These are phyloP conservation scores for Yarrowia sp. DNA, from an alignment of 805 yeast genomes.

Conservation along the genomic window DNA sequence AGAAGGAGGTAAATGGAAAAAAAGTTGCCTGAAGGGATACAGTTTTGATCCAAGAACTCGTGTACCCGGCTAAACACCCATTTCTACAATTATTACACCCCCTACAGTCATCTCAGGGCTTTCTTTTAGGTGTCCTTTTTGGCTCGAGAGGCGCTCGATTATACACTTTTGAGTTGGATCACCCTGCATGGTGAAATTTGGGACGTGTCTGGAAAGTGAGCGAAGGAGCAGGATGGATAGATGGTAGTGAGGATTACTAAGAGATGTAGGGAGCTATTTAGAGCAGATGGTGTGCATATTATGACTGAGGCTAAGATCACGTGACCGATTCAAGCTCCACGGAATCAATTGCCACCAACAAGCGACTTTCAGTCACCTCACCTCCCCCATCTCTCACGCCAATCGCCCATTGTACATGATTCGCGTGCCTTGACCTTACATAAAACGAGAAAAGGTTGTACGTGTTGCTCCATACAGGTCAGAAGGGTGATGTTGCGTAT, in stretches of 20 bases:
- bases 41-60: too few species aligned
- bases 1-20: neutral
- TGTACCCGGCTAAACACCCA: too few species aligned
- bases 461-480: slow-evolving; percentile 13
- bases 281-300: too few species aligned
- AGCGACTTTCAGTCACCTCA: too few species aligned
- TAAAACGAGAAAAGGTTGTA: slow-evolving; percentile 7
- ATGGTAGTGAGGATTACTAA: neutral
- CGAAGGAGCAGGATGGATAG: slow-evolving; percentile 16
- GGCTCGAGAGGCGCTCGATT: slow-evolving; percentile 27
- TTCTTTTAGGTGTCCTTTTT: slow-evolving; percentile 29
- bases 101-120: neutral
- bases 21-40: too few species aligned
- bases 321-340: neutral
- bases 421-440: slow-evolving; percentile 35
- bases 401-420: slow-evolving; percentile 13
- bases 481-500: neutral
- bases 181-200: slow-evolving; percentile 36
- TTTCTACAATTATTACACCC: neutral
- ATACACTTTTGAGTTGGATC: slow-evolving; percentile 36
- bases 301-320: too few species aligned
- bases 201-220: slow-evolving; percentile 32
- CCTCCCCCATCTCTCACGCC: slow-evolving; percentile 9
- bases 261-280: too few species aligned
- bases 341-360: slow-evolving; percentile 2